Percentiles rank a stretch among this genome's conserved stretches.
These are phyloP conservation scores for Cylindricascospora bacillispora DNA, from an alignment of 1,139 yeast species.

Conservation along the genomic window DNA sequence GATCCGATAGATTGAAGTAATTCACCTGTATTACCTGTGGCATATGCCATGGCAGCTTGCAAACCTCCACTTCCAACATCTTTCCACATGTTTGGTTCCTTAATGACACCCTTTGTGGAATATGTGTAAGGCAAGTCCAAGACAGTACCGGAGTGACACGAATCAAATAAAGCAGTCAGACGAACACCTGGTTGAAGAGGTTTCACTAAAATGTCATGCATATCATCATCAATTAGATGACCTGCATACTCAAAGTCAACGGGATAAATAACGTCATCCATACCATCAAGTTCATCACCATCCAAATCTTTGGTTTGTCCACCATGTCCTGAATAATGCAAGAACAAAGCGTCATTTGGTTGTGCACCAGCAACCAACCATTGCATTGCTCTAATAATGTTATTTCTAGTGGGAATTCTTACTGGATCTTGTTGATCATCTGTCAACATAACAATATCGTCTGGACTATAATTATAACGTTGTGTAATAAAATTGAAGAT, in stretches of 20 bases:
- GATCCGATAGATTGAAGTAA: conserved; percentile 37
- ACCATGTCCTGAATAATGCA: conserved; percentile 93
- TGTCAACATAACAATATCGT: conserved; percentile 76
- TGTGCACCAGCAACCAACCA: conserved; percentile 78
- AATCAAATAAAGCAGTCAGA: conserved; percentile 79
- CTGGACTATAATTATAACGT: conserved; percentile 53
- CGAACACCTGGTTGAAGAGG: conserved; percentile 74
- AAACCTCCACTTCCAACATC: conserved; percentile 74
- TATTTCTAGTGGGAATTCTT: conserved; percentile 61
- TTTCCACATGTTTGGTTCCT: conserved; percentile 78
- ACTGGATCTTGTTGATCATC: conserved; percentile 54
- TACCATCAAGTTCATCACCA: conserved; percentile 88
- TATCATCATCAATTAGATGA: conserved; percentile 68
- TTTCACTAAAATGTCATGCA: conserved; percentile 72
- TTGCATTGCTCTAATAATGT: conserved; percentile 76
- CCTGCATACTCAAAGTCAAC: conserved; percentile 70
- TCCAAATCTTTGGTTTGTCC: conserved; percentile 68
- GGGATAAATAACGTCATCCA: conserved; percentile 84
- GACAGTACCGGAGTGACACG: conserved; percentile 90
- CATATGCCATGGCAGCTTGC: conserved; percentile 59
- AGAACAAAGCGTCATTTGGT: conserved; percentile 75
- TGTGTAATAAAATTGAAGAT: conserved; percentile 44
- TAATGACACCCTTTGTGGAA: conserved; percentile 80
- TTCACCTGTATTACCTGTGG: conserved; percentile 54
- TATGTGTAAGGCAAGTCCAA: conserved; percentile 81